A percentile compares a stretch with the other conserved stretches of the same genome.
Conservation (phyloP, 176 grass and related monocot genomes). For the Aegilops speltoides region DNA sequence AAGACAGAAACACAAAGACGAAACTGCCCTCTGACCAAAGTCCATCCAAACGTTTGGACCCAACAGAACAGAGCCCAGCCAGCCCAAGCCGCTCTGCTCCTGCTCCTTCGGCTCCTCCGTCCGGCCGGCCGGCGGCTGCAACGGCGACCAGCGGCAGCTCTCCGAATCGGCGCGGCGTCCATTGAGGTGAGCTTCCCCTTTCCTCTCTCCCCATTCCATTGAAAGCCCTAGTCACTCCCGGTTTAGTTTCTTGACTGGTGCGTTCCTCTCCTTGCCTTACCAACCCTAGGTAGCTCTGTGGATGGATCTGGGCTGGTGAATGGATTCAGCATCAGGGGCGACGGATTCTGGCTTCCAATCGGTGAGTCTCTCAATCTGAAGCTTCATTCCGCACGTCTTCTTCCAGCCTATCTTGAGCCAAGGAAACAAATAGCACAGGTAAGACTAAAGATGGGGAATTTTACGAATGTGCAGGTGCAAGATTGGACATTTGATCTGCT, state of each 20-base stretch:
- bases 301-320: background rate
- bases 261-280: background rate
- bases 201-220: background rate
- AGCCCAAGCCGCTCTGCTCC: no score
- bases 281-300: background rate
- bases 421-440: no score
- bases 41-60: no score
- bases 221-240: background rate
- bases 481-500: background rate
- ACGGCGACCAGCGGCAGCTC: no score
- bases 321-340: background rate
- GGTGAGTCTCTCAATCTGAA: background rate
- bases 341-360: background rate
- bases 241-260: no score
- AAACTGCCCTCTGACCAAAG: no score
- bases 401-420: no score
- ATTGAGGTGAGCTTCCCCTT: background rate
- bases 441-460: no score
- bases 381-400: background rate
- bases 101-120: background rate
- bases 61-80: no score
- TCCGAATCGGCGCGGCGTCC: no score
- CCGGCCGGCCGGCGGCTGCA: background rate
- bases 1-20: no score
- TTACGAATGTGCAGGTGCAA: background rate